Conservation (phyloP, 352 stramenopile species). For the Pythium angustatum region DNA sequence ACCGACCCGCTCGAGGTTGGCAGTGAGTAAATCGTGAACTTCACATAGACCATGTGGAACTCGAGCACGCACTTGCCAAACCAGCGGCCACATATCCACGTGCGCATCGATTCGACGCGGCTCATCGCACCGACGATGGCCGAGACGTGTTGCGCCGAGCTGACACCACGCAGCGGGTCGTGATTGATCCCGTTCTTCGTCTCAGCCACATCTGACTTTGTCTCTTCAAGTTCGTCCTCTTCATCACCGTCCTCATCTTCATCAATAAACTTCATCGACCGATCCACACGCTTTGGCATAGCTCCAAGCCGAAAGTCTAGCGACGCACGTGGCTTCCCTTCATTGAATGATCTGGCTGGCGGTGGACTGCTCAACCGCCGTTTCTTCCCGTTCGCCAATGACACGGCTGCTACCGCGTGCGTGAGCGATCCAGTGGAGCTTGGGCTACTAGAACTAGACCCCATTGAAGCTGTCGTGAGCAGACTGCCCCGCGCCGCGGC, state of each 20-base stretch:
- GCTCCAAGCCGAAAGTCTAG: constrained; percentile 20
- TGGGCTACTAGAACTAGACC: too few relatives aligned
- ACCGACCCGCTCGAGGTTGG: not conserved
- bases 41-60: constrained; percentile 26
- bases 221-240: too few relatives aligned
- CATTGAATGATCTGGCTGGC: not conserved
- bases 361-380: constrained; percentile 24
- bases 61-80: constrained; percentile 27
- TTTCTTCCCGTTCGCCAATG: constrained; percentile 24
- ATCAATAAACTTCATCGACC: constrained; percentile 16
- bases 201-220: constrained; percentile 1
- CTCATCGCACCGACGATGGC: constrained; percentile 9
- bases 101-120: constrained; percentile 14
- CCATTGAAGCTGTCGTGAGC: constrained; percentile 5
- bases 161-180: not conserved
- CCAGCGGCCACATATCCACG: constrained; percentile 28
- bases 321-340: not conserved
- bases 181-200: not conserved
- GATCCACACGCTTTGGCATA: not conserved
- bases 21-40: constrained; percentile 14
- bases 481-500: constrained; percentile 17
- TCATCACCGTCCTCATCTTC: constrained; percentile 19
- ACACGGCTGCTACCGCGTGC: not conserved
- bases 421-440: not conserved
- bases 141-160: not conserved